Base-by-base conservation (phyloP, 345 rosid genomes). In the Hirschfeldia incana region DNA sequence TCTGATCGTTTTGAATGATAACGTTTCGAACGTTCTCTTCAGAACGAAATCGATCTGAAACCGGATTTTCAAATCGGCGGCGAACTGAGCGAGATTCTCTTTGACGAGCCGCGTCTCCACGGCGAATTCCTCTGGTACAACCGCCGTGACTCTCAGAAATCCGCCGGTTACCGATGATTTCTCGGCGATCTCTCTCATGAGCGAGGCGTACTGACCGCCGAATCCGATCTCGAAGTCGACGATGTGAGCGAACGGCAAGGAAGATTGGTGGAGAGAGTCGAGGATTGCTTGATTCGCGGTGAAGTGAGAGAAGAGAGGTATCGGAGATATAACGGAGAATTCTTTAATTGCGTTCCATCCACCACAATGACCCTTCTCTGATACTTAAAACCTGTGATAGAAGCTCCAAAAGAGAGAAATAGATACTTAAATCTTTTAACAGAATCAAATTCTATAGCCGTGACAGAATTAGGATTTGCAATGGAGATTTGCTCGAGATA, bases 191-290 rank as follows among this genome's bases (percentile, higher is more conserved):
- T 90, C 97, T 74, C 86, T 82, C 90, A 94, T 85, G 42, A 94
- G 81, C 5, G 96, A 94, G 21, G 98, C 91, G 81, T 94, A 94
- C 58, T 92, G 97, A 44, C 91, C 86, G 0, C 97, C 95, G 42
- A 91, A 77, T 37, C 97, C 97, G 74, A 94, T 90, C 28, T 94
- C 97, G 61, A 94, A 94, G 59, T 92, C 97, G 4, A 94, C 80
- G 17, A 94, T 79, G 81, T 92, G 98, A 75, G 44, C 76, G 66
- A 70, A 77, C 27, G 32, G 26, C 0, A 70, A 69, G 34, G 78
- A 65, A 3, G 78, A 49, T 74, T 74, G 78, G 16, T 51, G 72
- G 55, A 94, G 73, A 12, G 94, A 72, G 27, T 94, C 97, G 10
- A 92, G 87, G 63, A 94, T 84, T 5, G 92, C 91, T 88, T 94